Conservation (phyloP, 2,329 filamentous ascomycete species). For the Fusarium cicatricum region DNA sequence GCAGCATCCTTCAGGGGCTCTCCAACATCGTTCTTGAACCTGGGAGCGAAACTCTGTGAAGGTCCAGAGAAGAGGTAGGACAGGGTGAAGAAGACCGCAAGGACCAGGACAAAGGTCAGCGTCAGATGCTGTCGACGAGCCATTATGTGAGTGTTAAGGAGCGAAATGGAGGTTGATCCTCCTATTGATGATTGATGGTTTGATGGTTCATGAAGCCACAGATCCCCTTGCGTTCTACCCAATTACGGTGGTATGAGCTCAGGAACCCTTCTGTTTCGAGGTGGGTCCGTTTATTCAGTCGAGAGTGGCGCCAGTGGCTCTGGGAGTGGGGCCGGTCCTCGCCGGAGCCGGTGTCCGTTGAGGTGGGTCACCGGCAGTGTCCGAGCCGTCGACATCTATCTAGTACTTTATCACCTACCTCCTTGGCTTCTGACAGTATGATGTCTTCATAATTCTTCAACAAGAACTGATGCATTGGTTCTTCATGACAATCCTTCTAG, state of each 20-base stretch:
- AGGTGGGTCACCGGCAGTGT: constrained; percentile 19
- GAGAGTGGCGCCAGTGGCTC: constrained; percentile 27
- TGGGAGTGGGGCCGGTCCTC: constrained; percentile 34
- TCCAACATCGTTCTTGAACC: constrained; percentile 33
- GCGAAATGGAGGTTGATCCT: constrained; percentile 36
- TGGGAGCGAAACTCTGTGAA: constrained; percentile 23
- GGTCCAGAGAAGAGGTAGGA: constrained; percentile 66
- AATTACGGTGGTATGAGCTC: constrained; percentile 13
- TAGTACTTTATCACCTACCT: too few species aligned
- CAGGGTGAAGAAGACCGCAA: constrained; percentile 64
- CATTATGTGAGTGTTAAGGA: constrained; percentile 49
- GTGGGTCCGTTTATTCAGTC: constrained; percentile 8
- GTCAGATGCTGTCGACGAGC: constrained; percentile 63
- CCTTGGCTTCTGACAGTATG: too few species aligned
- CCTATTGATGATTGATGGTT: constrained; percentile 12
- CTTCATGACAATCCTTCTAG: too few species aligned
- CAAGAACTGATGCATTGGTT: too few species aligned
- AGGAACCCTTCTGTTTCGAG: constrained; percentile 28
- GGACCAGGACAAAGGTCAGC: constrained; percentile 61
- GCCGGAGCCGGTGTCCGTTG: constrained; percentile 22
- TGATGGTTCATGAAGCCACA: constrained; percentile 36
- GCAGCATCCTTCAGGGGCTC: constrained; percentile 40
- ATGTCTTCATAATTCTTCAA: too few species aligned
- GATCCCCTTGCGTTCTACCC: constrained; percentile 19
- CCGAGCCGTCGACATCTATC: neutral